Evolutionary conservation across 371 early-diverging fungal species (phyloP).

Genomic region (Rozella allomycis): DNA sequence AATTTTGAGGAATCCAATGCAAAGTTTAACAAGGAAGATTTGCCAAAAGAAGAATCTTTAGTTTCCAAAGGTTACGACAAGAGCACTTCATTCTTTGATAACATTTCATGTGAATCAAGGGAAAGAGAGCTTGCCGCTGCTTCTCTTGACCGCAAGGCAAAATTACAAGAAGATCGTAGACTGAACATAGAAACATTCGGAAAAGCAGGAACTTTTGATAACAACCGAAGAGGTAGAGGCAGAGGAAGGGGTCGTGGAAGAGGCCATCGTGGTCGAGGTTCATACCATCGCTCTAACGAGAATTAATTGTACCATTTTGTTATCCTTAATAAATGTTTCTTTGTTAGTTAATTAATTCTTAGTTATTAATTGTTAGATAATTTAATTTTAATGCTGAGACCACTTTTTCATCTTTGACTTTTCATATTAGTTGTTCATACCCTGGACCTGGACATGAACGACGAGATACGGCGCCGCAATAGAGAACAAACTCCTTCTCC

Average conservation of each 20-base stretch:
- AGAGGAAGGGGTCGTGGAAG: slow-evolving; percentile 6
- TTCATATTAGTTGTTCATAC: no score
- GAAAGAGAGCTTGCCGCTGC: no score
- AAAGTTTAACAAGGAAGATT: slow-evolving; percentile 64
- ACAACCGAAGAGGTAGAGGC: slow-evolving; percentile 15
- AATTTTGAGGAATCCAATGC: slow-evolving; percentile 84
- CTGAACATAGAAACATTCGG: slow-evolving; percentile 89
- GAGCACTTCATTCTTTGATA: slow-evolving; percentile 75
- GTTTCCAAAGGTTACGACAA: slow-evolving; percentile 43
- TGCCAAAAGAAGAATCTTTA: slow-evolving; percentile 38
- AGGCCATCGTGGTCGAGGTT: slow-evolving; percentile 11
- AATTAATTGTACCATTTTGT: no score
- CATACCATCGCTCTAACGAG: no score
- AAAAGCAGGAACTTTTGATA: slow-evolving; percentile 30
- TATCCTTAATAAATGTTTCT: slow-evolving; percentile 8
- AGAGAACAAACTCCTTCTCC: no score
- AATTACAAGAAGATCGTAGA: slow-evolving; percentile 60
- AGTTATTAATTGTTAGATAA: no score
- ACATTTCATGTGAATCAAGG: slow-evolving; percentile 86
- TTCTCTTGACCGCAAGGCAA: slow-evolving; percentile 52
- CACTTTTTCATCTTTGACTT: no score
- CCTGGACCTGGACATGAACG: no score
- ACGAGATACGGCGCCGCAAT: no score
- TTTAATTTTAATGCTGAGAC: no score
- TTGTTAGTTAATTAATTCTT: no score